Base-by-base conservation (phyloP, 495 filamentous ascomycete genomes). In the Podospora pseudopauciseta region DNA sequence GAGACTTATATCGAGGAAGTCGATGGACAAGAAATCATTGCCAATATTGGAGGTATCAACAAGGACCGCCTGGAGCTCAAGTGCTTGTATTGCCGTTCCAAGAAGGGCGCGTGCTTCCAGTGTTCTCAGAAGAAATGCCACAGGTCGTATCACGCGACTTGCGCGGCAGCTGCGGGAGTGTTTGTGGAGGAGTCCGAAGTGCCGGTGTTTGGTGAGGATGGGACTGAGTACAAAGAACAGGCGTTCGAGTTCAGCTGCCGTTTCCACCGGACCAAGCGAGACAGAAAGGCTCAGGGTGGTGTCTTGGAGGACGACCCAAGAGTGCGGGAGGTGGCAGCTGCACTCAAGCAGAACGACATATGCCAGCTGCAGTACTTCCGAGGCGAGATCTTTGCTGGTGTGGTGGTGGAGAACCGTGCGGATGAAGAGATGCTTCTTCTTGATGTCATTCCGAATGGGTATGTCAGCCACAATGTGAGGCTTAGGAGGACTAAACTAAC, bases 51-150 rank as follows among this genome's bases (percentile, higher is more conserved):
- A 20, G 86, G 85, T 65, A 93, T 98, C 74, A 87, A 92, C 71
- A 96, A 95, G 78, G 93, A 89, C 67, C 90, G 95, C 13, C 78
- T 95, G 72, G 93, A 95, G 9, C 87, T 98, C 66, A 96, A 94
- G 76, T 99, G 95, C 79, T 87, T 94, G 62, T 97, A 92, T 78
- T 99, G 95, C 75, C 91, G 93, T 49, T 94, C 92, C 60, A 95
- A 93, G 75, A 92, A 90, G 68, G 95, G 95, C 30, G 91, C 93
- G 18, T 97, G 94, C 79, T 97, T 99, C 82, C 95, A 99, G 78
- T 99, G 95, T 81, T 95, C 92, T 6, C 89, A 90, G 67, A 95
- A 93, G 83, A 98, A 97, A 78, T 99, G 95, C 76, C 91, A 91
- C 27, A 84, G 94, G 68, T 89, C 96, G 3, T 99, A 96, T 76